These are phyloP conservation scores for Entamoeba invadens DNA, from an alignment of 208 protist species.

Conservation along the genomic window DNA sequence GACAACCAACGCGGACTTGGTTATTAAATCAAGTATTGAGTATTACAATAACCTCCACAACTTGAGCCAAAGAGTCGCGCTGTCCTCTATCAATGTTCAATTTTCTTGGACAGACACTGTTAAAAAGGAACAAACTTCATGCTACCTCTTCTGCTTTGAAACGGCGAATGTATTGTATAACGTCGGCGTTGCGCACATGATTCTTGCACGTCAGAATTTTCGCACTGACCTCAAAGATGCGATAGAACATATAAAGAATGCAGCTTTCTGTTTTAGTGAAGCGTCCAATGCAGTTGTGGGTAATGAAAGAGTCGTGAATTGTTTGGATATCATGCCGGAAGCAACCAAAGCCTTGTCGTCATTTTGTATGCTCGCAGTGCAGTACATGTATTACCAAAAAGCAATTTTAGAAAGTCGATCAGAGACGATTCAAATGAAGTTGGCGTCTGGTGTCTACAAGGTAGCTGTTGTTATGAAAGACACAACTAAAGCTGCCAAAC, in stretches of 20 bases:
- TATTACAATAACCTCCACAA: not conserved
- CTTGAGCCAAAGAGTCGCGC: not conserved
- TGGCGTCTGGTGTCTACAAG: not conserved
- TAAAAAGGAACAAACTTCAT: not conserved
- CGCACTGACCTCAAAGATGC: not conserved
- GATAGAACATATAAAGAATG: not conserved
- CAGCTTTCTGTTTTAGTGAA: not conserved
- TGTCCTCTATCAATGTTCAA: not conserved
- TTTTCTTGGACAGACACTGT: not conserved
- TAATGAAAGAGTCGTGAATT: not conserved
- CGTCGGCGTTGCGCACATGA: not conserved
- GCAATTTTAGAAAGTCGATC: not conserved
- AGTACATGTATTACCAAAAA: not conserved
- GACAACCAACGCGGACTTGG: not conserved
- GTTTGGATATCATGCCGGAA: not conserved
- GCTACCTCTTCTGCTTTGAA: not conserved
- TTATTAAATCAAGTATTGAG: not conserved
- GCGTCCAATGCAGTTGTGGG: not conserved
- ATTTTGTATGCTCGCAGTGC: not conserved
- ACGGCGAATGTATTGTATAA: not conserved
- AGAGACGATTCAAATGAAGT: not conserved
- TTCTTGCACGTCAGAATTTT: not conserved
- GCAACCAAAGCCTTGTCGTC: not conserved
- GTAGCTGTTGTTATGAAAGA: not conserved
- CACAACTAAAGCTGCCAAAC: not conserved